phyloP scores from a whole-genome alignment of 805 yeast species.

The Torulaspora indica region DNA sequence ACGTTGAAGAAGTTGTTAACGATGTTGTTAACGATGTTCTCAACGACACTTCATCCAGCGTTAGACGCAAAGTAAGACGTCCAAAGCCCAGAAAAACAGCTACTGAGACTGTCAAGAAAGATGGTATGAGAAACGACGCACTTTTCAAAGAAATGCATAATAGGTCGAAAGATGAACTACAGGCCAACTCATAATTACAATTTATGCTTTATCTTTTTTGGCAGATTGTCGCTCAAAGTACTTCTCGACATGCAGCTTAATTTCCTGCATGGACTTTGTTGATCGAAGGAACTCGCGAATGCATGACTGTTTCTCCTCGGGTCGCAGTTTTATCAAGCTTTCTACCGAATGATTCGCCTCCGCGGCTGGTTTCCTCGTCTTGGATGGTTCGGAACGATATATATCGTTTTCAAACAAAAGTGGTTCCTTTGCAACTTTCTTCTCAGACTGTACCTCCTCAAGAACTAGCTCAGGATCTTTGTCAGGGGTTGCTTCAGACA shows the following conservation, averaged over 20 bases:
- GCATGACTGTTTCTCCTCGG: constrained; percentile 4
- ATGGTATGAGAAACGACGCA: background rate
- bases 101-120: background rate
- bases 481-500: background rate
- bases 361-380: background rate
- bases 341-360: background rate
- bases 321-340: constrained; percentile 2
- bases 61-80: background rate
- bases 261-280: constrained; percentile 5
- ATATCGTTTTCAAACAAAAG: constrained; percentile 6
- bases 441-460: background rate
- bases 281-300: constrained; percentile 9
- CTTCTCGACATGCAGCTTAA: constrained; percentile 1
- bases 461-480: background rate
- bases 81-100: background rate
- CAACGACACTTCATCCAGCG: background rate
- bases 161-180: background rate
- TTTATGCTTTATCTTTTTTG: background rate
- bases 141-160: background rate
- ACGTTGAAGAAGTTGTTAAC: constrained; percentile 15
- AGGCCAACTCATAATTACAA: background rate
- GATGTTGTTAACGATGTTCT: constrained; percentile 15
- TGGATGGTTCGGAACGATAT: constrained; percentile 1
- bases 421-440: background rate
- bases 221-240: constrained; percentile 8